Base-by-base conservation (phyloP, 805 yeast species). In the Candida boidinii region DNA sequence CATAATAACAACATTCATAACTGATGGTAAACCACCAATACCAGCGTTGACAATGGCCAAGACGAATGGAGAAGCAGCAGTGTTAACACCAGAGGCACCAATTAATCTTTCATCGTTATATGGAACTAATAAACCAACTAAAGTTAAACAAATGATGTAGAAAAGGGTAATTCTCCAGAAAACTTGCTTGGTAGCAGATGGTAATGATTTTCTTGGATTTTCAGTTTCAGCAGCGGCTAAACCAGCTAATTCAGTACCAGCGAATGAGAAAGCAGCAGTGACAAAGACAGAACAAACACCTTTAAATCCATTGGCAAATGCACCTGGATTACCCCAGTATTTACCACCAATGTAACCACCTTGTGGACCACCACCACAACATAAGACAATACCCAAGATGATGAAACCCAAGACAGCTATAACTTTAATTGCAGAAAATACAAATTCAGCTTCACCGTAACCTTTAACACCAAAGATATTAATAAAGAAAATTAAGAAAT, bases 51-150 rank as follows among this genome's bases (percentile, higher is more conserved):
- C 57, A 30, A 75, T 68, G 26, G 84, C 82, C 51, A 77, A 67
- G 40, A 78, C 85, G 50, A 78, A 79, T n/a, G 87, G 87, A 12
- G 86, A 79, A 12, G 81, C 74, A 15, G 75, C 59, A 27, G 69
- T 65, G 37, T 72, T 70, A 17, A 55, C 59, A 22, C 65, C 60
- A 8, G 62, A 46, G 1, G 66, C 46, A 20, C 75, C 74, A 48
- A 65, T 57, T 41, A 75, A 56, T 42, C 70, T 56, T 2, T 56
- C 51, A 38, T 68, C 61, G 48, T 64, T 58, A 50, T 65, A 69
- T 19, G 84, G 82, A 28, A 75, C 79, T n/a, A 71, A 54, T 37
- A 72, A 62, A 18, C 78, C 76, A 43, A 75, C 56, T 47, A 74
- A 49, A 23, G 66, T 52, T 39, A 73, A 59, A 5, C 76, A 64